A percentile compares a stretch with the other conserved stretches of the same genome.
phyloP scores from a whole-genome alignment of 1,284 basidiomycete species.

The Apiotrichum sp. region DNA sequence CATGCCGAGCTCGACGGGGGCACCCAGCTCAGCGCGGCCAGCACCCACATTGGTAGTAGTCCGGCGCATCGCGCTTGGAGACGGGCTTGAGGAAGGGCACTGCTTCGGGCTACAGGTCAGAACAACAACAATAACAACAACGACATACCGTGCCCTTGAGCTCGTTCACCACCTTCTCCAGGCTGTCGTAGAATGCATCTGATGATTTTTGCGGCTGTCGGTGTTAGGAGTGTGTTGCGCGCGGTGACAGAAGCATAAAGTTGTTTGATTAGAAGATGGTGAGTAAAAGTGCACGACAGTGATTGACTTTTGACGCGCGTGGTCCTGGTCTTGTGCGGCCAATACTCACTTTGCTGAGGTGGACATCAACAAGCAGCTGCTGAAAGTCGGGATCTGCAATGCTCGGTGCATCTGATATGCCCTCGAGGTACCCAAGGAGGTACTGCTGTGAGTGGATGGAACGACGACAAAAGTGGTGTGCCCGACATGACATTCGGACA shows the following conservation, averaged over 20 bases:
- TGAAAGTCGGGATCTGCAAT: slow-evolving; percentile 45
- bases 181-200: slow-evolving; percentile 85
- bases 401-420: slow-evolving; percentile 41
- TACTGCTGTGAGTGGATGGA: slow-evolving; percentile 43
- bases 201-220: slow-evolving; percentile 55
- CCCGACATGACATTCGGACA: no score
- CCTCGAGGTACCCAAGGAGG: slow-evolving; percentile 47
- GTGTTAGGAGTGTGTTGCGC: not conserved
- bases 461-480: slow-evolving; percentile 7
- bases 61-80: slow-evolving; percentile 74
- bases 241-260: no score
- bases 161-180: slow-evolving; percentile 79
- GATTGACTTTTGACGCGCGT: no score
- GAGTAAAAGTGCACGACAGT: no score
- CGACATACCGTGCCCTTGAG: slow-evolving; percentile 67
- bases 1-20: no score
- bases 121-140: not conserved
- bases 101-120: slow-evolving; percentile 62
- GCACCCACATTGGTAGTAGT: slow-evolving; percentile 72
- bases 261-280: no score
- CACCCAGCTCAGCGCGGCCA: no score
- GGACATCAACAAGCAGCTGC: slow-evolving; percentile 45
- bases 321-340: no score
- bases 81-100: slow-evolving; percentile 85
- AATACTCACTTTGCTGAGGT: slow-evolving; percentile 44